Percentiles rank a stretch among this genome's conserved stretches.
These are phyloP conservation scores for Flaveria ramosissima DNA, from an alignment of 129 eudicot genomes.

Conservation along the genomic window DNA sequence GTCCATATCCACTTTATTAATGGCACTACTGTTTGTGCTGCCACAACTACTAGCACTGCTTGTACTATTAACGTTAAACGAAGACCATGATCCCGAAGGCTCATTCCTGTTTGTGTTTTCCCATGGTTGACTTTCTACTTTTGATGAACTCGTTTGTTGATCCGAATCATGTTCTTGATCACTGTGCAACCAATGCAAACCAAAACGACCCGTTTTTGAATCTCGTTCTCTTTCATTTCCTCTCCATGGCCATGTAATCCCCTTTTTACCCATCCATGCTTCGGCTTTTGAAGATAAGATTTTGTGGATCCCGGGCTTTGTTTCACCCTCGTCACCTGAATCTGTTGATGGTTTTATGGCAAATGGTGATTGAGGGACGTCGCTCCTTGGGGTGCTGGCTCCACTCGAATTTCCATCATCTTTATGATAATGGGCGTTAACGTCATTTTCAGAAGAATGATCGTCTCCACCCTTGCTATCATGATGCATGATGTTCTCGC, in stretches of 20 bases:
- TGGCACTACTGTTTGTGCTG: conserved; percentile 71
- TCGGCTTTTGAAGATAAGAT: conserved; percentile 77
- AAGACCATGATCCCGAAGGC: conserved; percentile 77
- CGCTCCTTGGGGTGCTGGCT: conserved; percentile 88
- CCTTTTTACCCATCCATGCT: conserved; percentile 83
- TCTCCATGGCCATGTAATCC: conserved; percentile 93
- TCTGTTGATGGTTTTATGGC: conserved; percentile 34
- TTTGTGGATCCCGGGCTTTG: conserved; percentile 50
- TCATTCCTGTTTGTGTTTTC: conserved; percentile 61
- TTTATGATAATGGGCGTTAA: conserved; percentile 39
- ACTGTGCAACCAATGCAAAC: conserved; percentile 62
- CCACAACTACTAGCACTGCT: conserved; percentile 89
- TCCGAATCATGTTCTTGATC: conserved; percentile 67
- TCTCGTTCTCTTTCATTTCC: conserved; percentile 66
- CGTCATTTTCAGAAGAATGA: conserved; percentile 53
- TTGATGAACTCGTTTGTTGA: conserved; percentile 39
- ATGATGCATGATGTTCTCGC: conserved; percentile 34
- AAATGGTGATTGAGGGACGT: conserved; percentile 48
- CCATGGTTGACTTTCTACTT: conserved; percentile 49
- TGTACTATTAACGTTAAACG: conserved; percentile 63
- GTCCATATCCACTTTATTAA: conserved; percentile 72
- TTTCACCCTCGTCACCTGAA: conserved; percentile 59
- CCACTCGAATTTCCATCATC: conserved; percentile 82
- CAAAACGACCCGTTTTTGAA: conserved; percentile 50
- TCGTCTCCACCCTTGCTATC: conserved; percentile 66